phyloP scores from a whole-genome alignment of 78 protist genomes.

The Chrysochromulina parva region DNA sequence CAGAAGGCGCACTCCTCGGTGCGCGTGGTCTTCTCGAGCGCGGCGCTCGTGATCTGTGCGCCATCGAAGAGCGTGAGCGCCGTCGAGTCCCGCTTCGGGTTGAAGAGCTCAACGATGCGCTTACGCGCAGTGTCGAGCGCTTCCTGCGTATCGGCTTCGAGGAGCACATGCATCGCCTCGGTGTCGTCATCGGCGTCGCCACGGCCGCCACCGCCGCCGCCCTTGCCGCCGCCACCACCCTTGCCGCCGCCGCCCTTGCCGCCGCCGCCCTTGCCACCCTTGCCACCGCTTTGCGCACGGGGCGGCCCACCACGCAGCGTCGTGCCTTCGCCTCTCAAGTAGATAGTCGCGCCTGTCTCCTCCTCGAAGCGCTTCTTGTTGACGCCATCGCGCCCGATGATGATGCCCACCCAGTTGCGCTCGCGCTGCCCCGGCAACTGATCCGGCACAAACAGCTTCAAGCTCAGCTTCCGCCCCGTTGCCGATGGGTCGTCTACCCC shows the following conservation, averaged over 20 bases:
- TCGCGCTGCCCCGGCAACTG: not conserved
- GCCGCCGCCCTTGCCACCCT: no score
- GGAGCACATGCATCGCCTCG: not conserved
- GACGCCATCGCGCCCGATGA: not conserved
- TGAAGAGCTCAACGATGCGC: not conserved
- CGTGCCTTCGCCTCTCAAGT: not conserved
- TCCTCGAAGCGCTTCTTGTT: not conserved
- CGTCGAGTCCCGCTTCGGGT: not conserved
- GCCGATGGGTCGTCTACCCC: not conserved
- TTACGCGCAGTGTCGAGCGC: not conserved
- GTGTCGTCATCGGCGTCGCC: not conserved
- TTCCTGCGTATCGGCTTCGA: not conserved
- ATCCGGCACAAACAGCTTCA: no score
- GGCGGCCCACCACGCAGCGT: not conserved
- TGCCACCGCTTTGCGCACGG: no score
- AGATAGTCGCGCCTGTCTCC: not conserved
- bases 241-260: not conserved
- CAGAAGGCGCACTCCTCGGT: conserved; percentile 4
- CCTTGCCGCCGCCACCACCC: not conserved
- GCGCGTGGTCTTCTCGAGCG: not conserved
- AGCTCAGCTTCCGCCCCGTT: no score
- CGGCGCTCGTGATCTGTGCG: not conserved
- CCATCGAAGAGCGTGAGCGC: not conserved
- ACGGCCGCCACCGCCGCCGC: not conserved
- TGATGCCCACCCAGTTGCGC: conserved; percentile 1